These are phyloP conservation scores for Yarrowia sp. DNA, from an alignment of 805 yeast species.

Conservation along the genomic window DNA sequence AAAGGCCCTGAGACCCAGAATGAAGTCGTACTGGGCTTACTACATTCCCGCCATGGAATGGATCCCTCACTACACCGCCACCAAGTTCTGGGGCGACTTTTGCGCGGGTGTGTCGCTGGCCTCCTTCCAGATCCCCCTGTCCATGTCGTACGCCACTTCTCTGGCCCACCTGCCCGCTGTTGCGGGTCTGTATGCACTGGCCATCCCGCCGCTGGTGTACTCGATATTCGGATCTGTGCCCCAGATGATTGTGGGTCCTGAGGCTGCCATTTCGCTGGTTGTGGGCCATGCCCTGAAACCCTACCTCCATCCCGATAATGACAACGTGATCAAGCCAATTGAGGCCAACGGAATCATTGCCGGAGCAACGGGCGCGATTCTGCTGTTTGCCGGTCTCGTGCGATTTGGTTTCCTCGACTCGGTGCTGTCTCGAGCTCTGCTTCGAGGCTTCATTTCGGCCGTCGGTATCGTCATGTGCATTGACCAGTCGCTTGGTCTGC, in stretches of 20 bases:
- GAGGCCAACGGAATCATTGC: slow-evolving; percentile 73
- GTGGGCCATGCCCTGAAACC: slow-evolving; percentile 79
- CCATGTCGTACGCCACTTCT: slow-evolving; percentile 82
- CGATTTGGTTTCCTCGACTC: slow-evolving; percentile 86
- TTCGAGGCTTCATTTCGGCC: slow-evolving; percentile 85
- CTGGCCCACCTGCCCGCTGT: slow-evolving; percentile 84
- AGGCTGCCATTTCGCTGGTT: slow-evolving; percentile 83
- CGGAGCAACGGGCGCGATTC: slow-evolving; percentile 73
- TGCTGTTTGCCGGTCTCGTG: slow-evolving; percentile 77
- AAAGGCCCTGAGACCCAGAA: slow-evolving; percentile 39
- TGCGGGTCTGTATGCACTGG: slow-evolving; percentile 77
- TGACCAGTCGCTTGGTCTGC: slow-evolving; percentile 73
- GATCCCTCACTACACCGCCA: slow-evolving; percentile 55
- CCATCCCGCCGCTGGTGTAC: slow-evolving; percentile 80
- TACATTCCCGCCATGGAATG: slow-evolving; percentile 65
- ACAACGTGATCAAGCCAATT: slow-evolving; percentile 52
- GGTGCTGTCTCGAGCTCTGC: slow-evolving; percentile 74
- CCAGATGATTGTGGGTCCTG: slow-evolving; percentile 89
- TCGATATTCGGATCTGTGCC: slow-evolving; percentile 85
- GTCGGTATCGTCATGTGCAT: slow-evolving; percentile 84
- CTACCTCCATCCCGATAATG: slow-evolving; percentile 51
- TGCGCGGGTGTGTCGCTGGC: slow-evolving; percentile 88
- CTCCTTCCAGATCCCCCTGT: slow-evolving; percentile 88
- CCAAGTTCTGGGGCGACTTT: slow-evolving; percentile 63
- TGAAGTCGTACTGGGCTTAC: slow-evolving; percentile 53